A percentile compares a stretch with the other conserved stretches of the same genome.
Conservation (phyloP, 352 stramenopile genomes). For the Phytopythium boreale region DNA sequence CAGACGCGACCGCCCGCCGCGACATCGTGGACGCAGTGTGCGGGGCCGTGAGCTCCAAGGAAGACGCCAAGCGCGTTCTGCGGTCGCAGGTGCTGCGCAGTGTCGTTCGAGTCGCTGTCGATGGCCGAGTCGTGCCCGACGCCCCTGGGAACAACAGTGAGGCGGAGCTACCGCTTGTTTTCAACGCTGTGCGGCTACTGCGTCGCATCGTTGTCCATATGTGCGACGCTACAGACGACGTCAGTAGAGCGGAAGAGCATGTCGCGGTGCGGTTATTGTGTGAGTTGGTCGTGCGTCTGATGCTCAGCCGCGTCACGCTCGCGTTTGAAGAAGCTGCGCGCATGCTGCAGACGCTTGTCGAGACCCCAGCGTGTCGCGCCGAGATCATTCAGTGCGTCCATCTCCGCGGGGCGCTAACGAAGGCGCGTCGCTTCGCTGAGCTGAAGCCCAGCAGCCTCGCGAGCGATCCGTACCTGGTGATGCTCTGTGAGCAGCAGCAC, state of each 20-base stretch:
- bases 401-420: conserved; percentile 59
- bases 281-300: conserved; percentile 44
- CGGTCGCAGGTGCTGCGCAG: conserved; percentile 33
- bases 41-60: conserved; percentile 32
- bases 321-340: conserved; percentile 54
- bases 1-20: conserved; percentile 17
- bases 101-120: conserved; percentile 43
- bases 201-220: background rate
- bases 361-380: conserved; percentile 19
- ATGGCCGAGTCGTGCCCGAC: background rate
- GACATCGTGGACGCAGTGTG: conserved; percentile 29
- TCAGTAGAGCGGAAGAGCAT: background rate
- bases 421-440: conserved; percentile 30
- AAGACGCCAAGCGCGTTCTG: conserved; percentile 45
- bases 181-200: conserved; percentile 22
- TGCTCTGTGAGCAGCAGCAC: conserved; percentile 41
- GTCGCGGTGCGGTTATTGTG: conserved; percentile 19
- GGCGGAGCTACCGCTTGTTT: conserved; percentile 16
- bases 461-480: conserved; percentile 41
- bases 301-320: conserved; percentile 51
- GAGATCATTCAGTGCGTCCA: conserved; percentile 36
- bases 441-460: conserved; percentile 31
- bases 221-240: background rate
- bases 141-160: conserved; percentile 14
- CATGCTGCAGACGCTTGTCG: conserved; percentile 60